Percentiles rank a stretch among this genome's conserved stretches.
These are phyloP conservation scores for Potentilla sterilis DNA, from an alignment of 306 rosid species.

Conservation along the genomic window DNA sequence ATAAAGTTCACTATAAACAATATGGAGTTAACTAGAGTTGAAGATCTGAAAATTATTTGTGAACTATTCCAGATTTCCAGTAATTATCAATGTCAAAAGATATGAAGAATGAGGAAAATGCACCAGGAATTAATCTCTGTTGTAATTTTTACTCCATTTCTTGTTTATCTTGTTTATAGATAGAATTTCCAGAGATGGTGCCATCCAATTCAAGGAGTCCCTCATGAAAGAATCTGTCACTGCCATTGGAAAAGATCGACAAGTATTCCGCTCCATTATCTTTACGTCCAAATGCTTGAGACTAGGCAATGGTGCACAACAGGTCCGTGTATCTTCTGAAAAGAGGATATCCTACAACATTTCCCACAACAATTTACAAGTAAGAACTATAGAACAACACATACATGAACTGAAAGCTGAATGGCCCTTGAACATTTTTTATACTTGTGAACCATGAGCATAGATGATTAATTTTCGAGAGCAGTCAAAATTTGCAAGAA, in stretches of 20 bases:
- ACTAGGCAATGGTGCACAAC: not conserved
- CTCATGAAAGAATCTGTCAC: not conserved
- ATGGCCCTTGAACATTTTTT: not conserved
- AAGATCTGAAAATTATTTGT: not conserved
- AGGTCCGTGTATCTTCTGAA: not conserved
- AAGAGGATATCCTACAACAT: not conserved
- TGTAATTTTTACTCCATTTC: not conserved
- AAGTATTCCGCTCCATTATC: not conserved
- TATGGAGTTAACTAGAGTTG: not conserved
- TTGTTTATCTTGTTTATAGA: not conserved
- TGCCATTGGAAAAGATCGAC: not conserved
- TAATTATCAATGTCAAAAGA: not conserved
- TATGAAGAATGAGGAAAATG: not conserved
- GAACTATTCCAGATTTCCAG: not conserved
- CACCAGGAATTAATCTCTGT: not conserved
- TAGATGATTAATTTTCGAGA: not conserved
- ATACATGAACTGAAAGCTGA: not conserved
- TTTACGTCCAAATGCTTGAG: not conserved
- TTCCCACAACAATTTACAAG: not conserved
- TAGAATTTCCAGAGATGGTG: not conserved
- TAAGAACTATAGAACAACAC: not conserved
- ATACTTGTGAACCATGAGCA: not conserved
- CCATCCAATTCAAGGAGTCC: constrained; percentile 1
- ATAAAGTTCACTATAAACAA: not conserved
- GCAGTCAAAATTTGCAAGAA: not conserved